Base-by-base conservation (phyloP, 371 early-diverging fungal genomes). In the Modicella reniformis region DNA sequence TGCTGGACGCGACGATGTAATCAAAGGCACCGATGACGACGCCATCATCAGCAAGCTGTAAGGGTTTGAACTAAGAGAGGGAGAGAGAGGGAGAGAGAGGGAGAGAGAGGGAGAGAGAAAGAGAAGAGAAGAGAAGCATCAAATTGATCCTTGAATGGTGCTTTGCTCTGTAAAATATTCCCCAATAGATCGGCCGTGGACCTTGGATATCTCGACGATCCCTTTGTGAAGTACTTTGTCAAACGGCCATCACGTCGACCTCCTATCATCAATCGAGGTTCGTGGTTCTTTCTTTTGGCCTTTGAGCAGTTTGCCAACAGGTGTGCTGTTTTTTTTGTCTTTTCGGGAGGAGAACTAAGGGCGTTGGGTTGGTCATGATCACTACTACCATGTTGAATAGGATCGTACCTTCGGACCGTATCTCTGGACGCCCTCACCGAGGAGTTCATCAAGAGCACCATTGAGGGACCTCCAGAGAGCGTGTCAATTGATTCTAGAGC, bases 251-350 rank as follows among this genome's bases (percentile, higher is more conserved):
- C 83, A 2, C 81, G 90, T 23, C 83, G 93, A 13, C 89, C 95
- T n/a, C 98, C 97, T 37, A 86, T 98, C 52, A 96, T 98, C 62
- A 97, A 98, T 75, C 82, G 96, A 82, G 97, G 95, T 85, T 15
- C 26, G 51, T 51, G 26, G 21, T 4, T 51, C 9, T 51, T 15
- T 7, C 29, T 32, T 19, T 8, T 51, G 40, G 15, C 40, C 48
- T 21, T 21, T 48, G 13, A 13, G 10, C 21, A 15, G 40, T 40
- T 15, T 15, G n/a, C n/a, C n/a, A n/a, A n/a, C n/a, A n/a, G n/a
- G n/a, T 48, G 5, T 19, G 48, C 48, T 4, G 17, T n/a, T 26
- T 25, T 84, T 12, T 53, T 53, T 50, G 13, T 44, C 9, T 47
- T 5, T n/a, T 26, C 4, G 37, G 37, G 5, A 12, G 37, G 37